Evolutionary conservation across 108 stramenopile genomes (phyloP).

Genomic region (Schizochytrium sp.): DNA sequence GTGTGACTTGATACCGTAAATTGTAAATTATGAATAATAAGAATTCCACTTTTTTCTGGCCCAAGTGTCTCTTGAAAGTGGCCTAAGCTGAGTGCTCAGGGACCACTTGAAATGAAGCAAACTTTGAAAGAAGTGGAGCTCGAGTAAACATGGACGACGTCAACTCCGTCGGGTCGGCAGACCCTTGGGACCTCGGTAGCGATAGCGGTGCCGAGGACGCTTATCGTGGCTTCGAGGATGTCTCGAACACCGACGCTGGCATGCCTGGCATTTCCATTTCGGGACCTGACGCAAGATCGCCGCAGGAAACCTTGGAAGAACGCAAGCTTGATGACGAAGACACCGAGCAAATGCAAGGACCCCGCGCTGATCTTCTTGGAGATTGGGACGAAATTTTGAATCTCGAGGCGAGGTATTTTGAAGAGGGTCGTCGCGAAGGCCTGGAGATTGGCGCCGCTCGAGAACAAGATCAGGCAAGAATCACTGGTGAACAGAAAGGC

Average conservation of each 20-base stretch:
- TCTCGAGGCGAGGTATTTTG: not conserved
- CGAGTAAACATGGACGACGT: not conserved
- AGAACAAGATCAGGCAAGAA: not conserved
- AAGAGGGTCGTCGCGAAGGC: slow-evolving; percentile 15
- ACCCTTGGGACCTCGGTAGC: slow-evolving; percentile 3
- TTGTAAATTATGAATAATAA: no score
- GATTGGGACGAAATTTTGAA: slow-evolving; percentile 54
- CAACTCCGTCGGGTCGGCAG: not conserved
- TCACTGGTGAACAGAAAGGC: slow-evolving; percentile 14
- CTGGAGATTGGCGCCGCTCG: not conserved
- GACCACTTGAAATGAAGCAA: no score
- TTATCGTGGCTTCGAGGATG: no score
- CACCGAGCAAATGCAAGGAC: not conserved
- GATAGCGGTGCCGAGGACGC: not conserved
- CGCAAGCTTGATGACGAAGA: not conserved
- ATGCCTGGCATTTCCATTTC: no score
- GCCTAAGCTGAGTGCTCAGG: no score
- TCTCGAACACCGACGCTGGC: no score
- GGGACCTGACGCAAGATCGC: no score
- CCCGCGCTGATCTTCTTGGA: not conserved
- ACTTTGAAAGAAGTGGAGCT: not conserved
- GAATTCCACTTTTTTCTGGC: no score
- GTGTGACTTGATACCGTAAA: no score
- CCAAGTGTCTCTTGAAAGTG: no score
- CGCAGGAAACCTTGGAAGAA: not conserved